Conservation (phyloP, 2,329 filamentous ascomycete genomes). For the Stachybotrys echinatus region DNA sequence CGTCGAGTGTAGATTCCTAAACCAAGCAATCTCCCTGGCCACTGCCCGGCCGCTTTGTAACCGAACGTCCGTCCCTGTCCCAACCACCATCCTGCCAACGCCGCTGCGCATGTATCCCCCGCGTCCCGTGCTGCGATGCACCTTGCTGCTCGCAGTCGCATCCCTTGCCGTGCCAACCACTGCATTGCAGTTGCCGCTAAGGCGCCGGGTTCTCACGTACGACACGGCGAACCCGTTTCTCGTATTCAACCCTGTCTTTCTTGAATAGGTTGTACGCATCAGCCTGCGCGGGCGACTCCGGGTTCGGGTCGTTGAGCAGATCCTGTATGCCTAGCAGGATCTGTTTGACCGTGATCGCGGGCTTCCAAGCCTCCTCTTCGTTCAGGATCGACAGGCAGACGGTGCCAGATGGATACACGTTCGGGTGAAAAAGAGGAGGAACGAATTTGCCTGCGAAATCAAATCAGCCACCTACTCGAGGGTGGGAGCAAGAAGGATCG, state of each 20-base stretch:
- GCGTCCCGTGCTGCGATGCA: background rate
- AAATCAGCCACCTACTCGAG: constrained; percentile 7
- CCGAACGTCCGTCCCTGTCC: background rate
- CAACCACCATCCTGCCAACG: background rate
- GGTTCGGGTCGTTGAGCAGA: constrained; percentile 92
- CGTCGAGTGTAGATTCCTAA: background rate
- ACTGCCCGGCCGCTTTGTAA: background rate
- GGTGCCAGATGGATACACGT: constrained; percentile 96
- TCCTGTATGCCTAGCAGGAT: constrained; percentile 95
- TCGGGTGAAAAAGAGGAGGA: constrained; percentile 94
- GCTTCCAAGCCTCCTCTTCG: constrained; percentile 98
- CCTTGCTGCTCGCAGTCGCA: too few relatives aligned
- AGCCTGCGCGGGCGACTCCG: constrained; percentile 91
- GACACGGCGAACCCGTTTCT: constrained; percentile 78
- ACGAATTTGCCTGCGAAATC: constrained; percentile 76
- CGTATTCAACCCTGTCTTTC: constrained; percentile 81
- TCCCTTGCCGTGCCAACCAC: too few relatives aligned
- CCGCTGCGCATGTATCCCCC: background rate
- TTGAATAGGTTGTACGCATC: constrained; percentile 97
- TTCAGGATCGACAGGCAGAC: constrained; percentile 97
- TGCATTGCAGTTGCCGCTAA: too few relatives aligned
- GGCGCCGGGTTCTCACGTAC: constrained; percentile 86
- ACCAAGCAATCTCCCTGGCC: background rate
- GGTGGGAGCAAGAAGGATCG: background rate
- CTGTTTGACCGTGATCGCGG: constrained; percentile 96